A percentile compares a stretch with the other conserved stretches of the same genome.
Conservation (phyloP, 768 basidiomycete genomes). For the Boletus sp. region DNA sequence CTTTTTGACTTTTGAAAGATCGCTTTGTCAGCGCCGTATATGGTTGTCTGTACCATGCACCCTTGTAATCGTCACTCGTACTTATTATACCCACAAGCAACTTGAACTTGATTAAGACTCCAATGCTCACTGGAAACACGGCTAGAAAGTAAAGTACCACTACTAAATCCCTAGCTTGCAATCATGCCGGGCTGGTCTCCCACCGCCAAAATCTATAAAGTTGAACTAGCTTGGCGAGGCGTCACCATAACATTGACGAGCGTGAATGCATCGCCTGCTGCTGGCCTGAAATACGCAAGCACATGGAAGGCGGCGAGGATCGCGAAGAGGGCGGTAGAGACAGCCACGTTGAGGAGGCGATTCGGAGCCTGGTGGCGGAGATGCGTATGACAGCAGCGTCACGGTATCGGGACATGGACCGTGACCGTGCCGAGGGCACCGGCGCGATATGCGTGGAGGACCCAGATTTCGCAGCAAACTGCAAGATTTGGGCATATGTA, state of each 20-base stretch:
- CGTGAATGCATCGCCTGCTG: too few relatives aligned
- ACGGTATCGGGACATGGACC: not conserved
- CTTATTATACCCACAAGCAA: too few relatives aligned
- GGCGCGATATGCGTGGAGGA: not conserved
- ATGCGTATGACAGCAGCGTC: too few relatives aligned
- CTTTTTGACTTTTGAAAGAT: too few relatives aligned
- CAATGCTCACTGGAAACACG: not conserved
- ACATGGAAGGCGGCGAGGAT: not conserved
- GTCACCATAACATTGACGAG: not conserved
- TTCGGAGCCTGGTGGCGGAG: not conserved
- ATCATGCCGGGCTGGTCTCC: too few relatives aligned
- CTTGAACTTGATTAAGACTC: too few relatives aligned
- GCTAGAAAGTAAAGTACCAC: not conserved
- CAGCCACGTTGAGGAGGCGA: not conserved
- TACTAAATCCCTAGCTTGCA: not conserved
- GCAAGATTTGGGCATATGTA: not conserved
- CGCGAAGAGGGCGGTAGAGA: not conserved
- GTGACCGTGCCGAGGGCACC: not conserved
- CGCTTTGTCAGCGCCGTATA: too few relatives aligned
- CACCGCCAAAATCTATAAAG: too few relatives aligned
- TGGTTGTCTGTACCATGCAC: too few relatives aligned
- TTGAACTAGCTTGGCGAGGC: not conserved
- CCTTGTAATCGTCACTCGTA: too few relatives aligned
- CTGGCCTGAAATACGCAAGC: not conserved
- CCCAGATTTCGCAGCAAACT: not conserved